These are phyloP conservation scores for Trichoderma guizhouense DNA, from an alignment of 2,329 filamentous ascomycete species.

Conservation along the genomic window DNA sequence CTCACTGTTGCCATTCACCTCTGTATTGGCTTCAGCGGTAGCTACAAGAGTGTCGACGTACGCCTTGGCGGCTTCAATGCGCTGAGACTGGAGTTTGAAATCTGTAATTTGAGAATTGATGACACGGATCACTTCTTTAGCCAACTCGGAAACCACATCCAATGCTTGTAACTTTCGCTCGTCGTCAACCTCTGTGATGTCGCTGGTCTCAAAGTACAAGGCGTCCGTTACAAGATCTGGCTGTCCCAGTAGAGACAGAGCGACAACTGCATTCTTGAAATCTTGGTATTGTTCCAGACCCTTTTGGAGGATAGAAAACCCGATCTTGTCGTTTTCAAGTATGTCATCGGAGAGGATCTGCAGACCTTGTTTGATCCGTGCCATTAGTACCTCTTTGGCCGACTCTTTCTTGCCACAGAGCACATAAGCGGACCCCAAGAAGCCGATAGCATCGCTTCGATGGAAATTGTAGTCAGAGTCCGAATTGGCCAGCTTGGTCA, in stretches of 20 bases:
- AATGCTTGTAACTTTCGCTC: not conserved
- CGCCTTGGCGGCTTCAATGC: not conserved
- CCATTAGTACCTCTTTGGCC: not conserved
- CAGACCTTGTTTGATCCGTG: not conserved
- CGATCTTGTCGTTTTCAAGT: not conserved
- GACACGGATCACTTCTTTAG: not conserved
- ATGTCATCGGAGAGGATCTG: not conserved
- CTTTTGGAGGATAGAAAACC: not conserved
- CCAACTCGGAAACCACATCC: not conserved
- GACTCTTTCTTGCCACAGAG: not conserved
- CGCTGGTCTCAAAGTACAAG: not conserved
- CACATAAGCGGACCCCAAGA: not conserved
- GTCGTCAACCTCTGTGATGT: not conserved
- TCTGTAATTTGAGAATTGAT: not conserved
- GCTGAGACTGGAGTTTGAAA: not conserved
- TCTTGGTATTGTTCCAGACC: not conserved
- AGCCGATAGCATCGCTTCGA: not conserved
- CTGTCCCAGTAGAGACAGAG: not conserved
- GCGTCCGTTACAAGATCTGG: not conserved
- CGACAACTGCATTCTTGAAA: not conserved
- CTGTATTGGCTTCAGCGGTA: not conserved
- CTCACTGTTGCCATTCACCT: not conserved
- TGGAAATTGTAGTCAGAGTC: not conserved
- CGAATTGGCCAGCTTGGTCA: not conserved
- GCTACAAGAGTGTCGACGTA: not conserved